A percentile compares a stretch with the other conserved stretches of the same genome.
These are phyloP conservation scores for Xylariaceae sp. DNA, from an alignment of 2,329 filamentous ascomycete species.

Conservation along the genomic window DNA sequence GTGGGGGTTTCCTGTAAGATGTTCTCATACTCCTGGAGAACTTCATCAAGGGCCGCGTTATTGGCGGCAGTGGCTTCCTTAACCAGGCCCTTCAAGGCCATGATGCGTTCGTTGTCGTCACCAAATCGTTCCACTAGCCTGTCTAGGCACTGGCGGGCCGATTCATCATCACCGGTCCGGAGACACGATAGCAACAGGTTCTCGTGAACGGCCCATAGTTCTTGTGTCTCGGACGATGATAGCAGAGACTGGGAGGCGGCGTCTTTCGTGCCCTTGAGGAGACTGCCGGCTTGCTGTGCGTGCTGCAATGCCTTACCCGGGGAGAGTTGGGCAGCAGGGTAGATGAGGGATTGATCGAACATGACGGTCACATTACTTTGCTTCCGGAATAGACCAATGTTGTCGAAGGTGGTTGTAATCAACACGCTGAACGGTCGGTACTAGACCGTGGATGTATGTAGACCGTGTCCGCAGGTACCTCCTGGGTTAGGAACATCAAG, in stretches of 20 bases:
- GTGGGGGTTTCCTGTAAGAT: slow-evolving; percentile 67
- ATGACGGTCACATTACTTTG: slow-evolving; percentile 17
- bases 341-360: slow-evolving; percentile 41
- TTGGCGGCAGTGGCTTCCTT: slow-evolving; percentile 75
- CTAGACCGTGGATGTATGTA: no score
- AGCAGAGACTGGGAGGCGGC: slow-evolving; percentile 49
- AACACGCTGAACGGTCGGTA: not conserved
- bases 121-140: slow-evolving; percentile 77
- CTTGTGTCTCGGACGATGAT: slow-evolving; percentile 61
- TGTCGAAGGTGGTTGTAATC: not conserved
- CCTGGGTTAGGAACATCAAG: no score
- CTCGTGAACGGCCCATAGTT: slow-evolving; percentile 81
- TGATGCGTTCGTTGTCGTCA: slow-evolving; percentile 73
- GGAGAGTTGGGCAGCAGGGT: slow-evolving; percentile 52
- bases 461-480: not conserved
- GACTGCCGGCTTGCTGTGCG: slow-evolving; percentile 55
- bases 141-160: slow-evolving; percentile 69
- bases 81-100: slow-evolving; percentile 75
- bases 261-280: slow-evolving; percentile 50
- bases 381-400: not conserved
- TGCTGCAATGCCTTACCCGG: slow-evolving; percentile 50
- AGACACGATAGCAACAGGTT: slow-evolving; percentile 81
- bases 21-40: slow-evolving; percentile 72
- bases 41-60: slow-evolving; percentile 56
- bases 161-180: slow-evolving; percentile 73